Evolutionary conservation across 225 moss, liverwort and hornwort species (phyloP).

Genomic region (Pleurozium schreberi): DNA sequence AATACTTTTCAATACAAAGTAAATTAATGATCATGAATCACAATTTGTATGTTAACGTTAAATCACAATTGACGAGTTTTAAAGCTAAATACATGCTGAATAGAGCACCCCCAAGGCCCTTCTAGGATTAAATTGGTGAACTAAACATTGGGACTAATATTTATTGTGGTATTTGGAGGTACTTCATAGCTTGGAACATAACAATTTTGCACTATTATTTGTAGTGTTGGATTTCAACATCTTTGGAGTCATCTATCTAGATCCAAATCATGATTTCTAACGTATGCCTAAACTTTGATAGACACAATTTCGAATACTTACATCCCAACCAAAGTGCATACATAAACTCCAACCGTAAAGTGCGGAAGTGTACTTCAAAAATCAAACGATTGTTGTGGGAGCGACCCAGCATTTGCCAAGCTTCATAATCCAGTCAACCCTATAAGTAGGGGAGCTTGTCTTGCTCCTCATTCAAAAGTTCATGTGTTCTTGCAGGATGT

Average conservation of each 20-base stretch:
- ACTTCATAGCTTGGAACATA: background rate
- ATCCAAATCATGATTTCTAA: background rate
- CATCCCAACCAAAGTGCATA: background rate
- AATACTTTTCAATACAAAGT: too few relatives aligned
- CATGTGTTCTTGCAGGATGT: background rate
- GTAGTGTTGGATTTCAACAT: background rate
- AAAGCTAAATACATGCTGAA: too few relatives aligned
- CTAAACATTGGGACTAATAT: background rate
- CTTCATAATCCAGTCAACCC: background rate
- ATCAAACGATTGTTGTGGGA: fast-evolving
- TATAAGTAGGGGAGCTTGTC: background rate
- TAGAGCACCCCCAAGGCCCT: too few relatives aligned
- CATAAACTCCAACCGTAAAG: fast-evolving
- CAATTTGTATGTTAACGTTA: too few relatives aligned
- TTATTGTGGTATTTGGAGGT: background rate
- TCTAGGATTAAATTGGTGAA: background rate
- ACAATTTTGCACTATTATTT: background rate
- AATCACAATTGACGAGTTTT: too few relatives aligned
- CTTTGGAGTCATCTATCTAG: fast-evolving
- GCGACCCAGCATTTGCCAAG: background rate
- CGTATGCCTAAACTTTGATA: background rate
- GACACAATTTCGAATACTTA: background rate
- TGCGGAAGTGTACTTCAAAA: background rate
- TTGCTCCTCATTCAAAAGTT: background rate
- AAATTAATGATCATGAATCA: too few relatives aligned